Evolutionary conservation across 192 early-diverging fungal genomes (phyloP).

Genomic region (Borealophlyctis nickersoniae): DNA sequence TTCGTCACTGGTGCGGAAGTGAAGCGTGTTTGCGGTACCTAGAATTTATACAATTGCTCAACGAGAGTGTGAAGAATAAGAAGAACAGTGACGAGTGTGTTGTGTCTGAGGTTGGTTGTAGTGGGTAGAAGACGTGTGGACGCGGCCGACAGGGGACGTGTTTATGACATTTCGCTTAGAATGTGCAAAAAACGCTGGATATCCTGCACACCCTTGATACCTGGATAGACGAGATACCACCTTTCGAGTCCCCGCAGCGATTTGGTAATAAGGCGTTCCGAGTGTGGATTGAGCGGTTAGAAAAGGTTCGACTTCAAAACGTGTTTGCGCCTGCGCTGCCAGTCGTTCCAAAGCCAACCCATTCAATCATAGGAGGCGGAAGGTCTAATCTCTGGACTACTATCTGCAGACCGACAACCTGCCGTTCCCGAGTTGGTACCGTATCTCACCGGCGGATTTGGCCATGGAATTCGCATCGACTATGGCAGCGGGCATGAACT

Average conservation of each 20-base stretch:
- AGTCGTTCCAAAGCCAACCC: too few species aligned
- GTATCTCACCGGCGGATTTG: conserved; percentile 77
- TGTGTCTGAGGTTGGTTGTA: conserved; percentile 52
- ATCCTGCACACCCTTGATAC: conserved; percentile 63
- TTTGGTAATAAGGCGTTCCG: conserved; percentile 94
- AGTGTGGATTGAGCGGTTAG: conserved; percentile 62
- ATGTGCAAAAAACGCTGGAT: conserved; percentile 46
- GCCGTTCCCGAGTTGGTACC: conserved; percentile 68
- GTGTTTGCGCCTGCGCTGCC: too few species aligned
- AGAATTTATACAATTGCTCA: conserved; percentile 71
- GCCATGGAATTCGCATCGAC: conserved; percentile 87
- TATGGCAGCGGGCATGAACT: conserved; percentile 98
- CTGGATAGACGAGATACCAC: conserved; percentile 80
- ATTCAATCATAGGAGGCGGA: conserved; percentile 9
- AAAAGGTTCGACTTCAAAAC: conserved; percentile 32
- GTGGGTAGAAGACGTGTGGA: neutral
- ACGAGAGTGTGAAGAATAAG: conserved; percentile 65
- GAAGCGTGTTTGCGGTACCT: conserved; percentile 68
- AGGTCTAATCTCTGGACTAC: conserved; percentile 12
- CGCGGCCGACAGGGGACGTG: conserved; percentile 4
- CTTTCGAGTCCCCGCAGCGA: conserved; percentile 62
- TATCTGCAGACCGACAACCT: conserved; percentile 33
- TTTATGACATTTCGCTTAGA: conserved; percentile 19
- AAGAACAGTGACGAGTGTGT: conserved; percentile 47
- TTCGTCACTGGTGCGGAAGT: conserved; percentile 56